phyloP scores from a whole-genome alignment of 2,329 filamentous ascomycete species.

The Paramyrothecium roridum region DNA sequence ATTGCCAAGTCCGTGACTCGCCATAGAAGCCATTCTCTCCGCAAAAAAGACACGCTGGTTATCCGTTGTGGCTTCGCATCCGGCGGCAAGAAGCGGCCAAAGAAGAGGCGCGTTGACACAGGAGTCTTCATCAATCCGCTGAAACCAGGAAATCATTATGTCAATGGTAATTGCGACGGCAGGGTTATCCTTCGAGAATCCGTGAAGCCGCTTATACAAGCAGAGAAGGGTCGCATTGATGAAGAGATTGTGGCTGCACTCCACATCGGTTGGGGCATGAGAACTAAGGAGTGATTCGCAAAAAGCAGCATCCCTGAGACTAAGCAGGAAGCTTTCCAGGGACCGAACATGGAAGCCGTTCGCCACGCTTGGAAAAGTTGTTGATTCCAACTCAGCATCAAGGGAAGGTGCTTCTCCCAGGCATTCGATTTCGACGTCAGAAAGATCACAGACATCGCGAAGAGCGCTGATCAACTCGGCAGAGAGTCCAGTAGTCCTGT shows the following conservation, averaged over 20 bases:
- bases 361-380: neutral
- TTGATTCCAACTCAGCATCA: neutral
- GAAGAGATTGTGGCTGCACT: neutral
- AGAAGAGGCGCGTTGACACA: slow-evolving; percentile 1
- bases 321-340: neutral
- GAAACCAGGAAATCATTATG: neutral
- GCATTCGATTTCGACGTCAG: neutral
- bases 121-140: neutral
- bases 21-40: slow-evolving; percentile 5
- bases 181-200: neutral
- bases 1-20: slow-evolving; percentile 1
- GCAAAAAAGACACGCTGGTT: neutral
- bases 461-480: neutral
- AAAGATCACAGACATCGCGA: slow-evolving; percentile 2
- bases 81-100: slow-evolving; percentile 6
- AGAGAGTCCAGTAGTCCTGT: slow-evolving; percentile 4
- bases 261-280: neutral
- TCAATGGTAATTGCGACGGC: neutral
- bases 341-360: neutral
- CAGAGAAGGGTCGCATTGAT: slow-evolving; percentile 4
- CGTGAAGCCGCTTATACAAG: slow-evolving; percentile 1
- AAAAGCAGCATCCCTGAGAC: neutral
- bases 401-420: neutral
- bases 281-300: neutral
- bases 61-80: slow-evolving; percentile 3